Evolutionary conservation across 768 basidiomycete species (phyloP), one percentile per base, ranked within the genome.

Genomic region (Peribolospora baueri): DNA sequence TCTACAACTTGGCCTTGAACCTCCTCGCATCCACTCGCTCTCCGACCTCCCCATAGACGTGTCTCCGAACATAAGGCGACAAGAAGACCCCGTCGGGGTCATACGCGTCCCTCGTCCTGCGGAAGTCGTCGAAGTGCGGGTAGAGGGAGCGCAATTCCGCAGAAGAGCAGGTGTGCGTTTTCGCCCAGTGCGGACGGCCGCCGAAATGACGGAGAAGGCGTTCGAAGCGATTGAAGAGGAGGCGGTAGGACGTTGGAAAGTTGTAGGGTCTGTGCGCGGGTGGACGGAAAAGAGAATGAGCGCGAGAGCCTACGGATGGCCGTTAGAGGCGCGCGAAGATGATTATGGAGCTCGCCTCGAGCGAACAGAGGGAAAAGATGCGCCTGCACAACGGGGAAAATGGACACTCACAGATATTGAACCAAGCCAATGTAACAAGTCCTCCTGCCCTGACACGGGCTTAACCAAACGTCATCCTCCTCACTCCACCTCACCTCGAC

Each of bases 351-450:
- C 25, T 25, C 25, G 25, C 25, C 25, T 25, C 25, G 25, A 25
- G 25, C 25, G 25, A 25, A 25, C 25, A 25, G 37, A 5, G 10
- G 25, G 41, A 14, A 13, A 40, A 10, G 40, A 43, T 13, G 10
- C 25, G 25, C 25, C 25, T 25, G 25, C 25, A 25, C 25, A 52
- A 45, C n/a, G 45, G 41, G 42, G 9, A 51, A 48, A 40, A 39
- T 7, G 52, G 38, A 38, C 5, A 69, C 83, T 63, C 56, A 95
- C 91, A 85, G 86, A 71, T 80, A 98, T 64, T 90, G 85, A n/a
- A 93, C 77, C 53, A 97, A 78, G n/a, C 93, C 93, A 57, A 98
- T 84, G 83, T 88, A 98, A 61, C 80, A 82, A 6, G 82, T 88
- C 65, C 69, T 71, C 55, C 77, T 74, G 53, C 80, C 80, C 64